phyloP scores from a whole-genome alignment of 768 basidiomycete species.

The Lentinula aciculospora region DNA sequence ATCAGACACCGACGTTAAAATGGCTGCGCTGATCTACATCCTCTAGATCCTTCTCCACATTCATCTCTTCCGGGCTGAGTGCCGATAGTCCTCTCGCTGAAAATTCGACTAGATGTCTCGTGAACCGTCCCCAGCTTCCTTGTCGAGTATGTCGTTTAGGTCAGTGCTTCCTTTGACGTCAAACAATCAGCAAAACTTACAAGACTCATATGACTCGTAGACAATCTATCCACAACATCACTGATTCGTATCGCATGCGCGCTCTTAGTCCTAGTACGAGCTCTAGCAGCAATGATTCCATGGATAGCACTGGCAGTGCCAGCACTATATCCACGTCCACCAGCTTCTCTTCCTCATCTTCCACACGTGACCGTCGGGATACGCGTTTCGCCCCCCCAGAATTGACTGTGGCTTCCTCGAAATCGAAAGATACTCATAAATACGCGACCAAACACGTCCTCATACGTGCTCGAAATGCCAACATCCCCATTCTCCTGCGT shows the following conservation, averaged over 20 bases:
- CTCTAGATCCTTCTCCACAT: background rate
- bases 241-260: background rate
- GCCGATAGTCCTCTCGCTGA: background rate
- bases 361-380: background rate
- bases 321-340: background rate
- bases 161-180: background rate
- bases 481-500: background rate
- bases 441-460: background rate
- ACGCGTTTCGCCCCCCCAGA: background rate
- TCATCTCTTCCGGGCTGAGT: background rate
- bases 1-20: background rate
- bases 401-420: background rate
- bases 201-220: background rate
- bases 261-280: background rate
- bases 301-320: background rate
- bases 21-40: background rate
- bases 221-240: background rate
- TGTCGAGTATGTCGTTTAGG: background rate
- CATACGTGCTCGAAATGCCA: background rate
- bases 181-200: background rate
- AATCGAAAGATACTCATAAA: background rate
- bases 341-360: background rate
- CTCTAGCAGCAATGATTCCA: background rate
- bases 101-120: background rate
- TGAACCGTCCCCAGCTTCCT: background rate